Conservation (phyloP, 2,329 filamentous ascomycete species). For the Paecilomyces formosus region DNA sequence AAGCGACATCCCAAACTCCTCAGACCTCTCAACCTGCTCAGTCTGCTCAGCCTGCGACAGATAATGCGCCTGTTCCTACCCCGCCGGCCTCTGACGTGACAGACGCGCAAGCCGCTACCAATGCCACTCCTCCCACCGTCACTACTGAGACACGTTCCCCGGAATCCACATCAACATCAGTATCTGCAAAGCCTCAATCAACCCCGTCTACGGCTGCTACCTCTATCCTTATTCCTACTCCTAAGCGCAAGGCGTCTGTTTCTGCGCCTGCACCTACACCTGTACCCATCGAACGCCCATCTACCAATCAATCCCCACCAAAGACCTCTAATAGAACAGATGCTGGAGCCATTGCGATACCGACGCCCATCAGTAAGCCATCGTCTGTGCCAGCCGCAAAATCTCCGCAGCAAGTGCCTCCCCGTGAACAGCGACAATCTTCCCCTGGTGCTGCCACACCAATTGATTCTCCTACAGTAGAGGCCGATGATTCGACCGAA, state of each 20-base stretch:
- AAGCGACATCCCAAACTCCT: slow-evolving; percentile 10
- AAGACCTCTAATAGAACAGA: not conserved
- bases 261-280: slow-evolving; percentile 8
- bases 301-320: not conserved
- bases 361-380: not conserved
- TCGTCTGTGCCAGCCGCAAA: not conserved
- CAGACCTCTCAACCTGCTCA: slow-evolving; percentile 12
- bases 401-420: not conserved
- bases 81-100: slow-evolving; percentile 4
- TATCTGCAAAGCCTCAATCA: slow-evolving; percentile 1
- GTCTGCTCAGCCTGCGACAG: slow-evolving; percentile 15
- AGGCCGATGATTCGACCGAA: slow-evolving; percentile 6
- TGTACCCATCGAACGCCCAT: not conserved
- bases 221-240: slow-evolving; percentile 19
- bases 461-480: not conserved
- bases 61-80: slow-evolving; percentile 11
- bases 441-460: not conserved
- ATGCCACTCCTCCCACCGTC: not conserved
- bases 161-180: slow-evolving; percentile 12
- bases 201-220: slow-evolving; percentile 7
- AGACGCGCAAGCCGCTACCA: not conserved
- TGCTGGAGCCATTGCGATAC: not conserved
- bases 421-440: not conserved
- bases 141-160: slow-evolving; percentile 13
- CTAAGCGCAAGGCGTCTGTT: slow-evolving; percentile 19